These are phyloP conservation scores for Cruciata laevipes DNA, from an alignment of 257 asterid species.

Conservation along the genomic window DNA sequence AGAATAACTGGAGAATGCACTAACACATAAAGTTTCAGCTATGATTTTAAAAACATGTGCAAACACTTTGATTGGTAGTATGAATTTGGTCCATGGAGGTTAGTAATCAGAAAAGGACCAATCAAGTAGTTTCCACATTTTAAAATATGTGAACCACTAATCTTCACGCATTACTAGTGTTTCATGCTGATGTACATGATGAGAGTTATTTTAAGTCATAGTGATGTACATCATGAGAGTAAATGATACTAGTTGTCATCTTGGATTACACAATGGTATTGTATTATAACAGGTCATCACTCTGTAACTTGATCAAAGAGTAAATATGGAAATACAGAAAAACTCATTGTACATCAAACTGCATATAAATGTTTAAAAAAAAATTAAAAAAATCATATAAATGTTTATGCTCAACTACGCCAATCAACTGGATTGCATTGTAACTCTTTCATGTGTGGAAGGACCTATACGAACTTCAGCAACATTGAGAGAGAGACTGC, in stretches of 20 bases:
- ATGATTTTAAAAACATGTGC: too few species aligned
- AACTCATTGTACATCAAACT: constrained; percentile 79
- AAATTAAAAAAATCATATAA: too few species aligned
- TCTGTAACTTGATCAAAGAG: not conserved
- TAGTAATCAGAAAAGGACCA: not conserved
- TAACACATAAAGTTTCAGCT: too few species aligned
- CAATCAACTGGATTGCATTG: constrained; percentile 85
- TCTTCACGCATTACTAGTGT: not conserved
- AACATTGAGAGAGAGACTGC: constrained; percentile 16
- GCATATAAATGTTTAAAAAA: constrained; percentile 84
- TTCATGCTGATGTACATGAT: not conserved
- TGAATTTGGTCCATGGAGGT: not conserved
- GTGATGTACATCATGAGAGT: not conserved
- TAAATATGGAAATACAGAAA: constrained; percentile 3
- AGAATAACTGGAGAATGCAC: not conserved
- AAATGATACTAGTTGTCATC: not conserved
- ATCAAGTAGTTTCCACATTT: not conserved
- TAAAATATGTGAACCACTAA: not conserved
- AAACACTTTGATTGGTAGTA: not conserved
- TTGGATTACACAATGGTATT: not conserved
- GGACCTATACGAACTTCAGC: constrained; percentile 43
- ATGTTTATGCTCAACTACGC: constrained; percentile 90
- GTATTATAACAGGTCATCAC: not conserved
- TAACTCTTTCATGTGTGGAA: constrained; percentile 87
- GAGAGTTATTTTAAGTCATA: not conserved